These are phyloP conservation scores for Cymbopogon citratus DNA, from an alignment of 176 grass and related monocot genomes.

Conservation along the genomic window DNA sequence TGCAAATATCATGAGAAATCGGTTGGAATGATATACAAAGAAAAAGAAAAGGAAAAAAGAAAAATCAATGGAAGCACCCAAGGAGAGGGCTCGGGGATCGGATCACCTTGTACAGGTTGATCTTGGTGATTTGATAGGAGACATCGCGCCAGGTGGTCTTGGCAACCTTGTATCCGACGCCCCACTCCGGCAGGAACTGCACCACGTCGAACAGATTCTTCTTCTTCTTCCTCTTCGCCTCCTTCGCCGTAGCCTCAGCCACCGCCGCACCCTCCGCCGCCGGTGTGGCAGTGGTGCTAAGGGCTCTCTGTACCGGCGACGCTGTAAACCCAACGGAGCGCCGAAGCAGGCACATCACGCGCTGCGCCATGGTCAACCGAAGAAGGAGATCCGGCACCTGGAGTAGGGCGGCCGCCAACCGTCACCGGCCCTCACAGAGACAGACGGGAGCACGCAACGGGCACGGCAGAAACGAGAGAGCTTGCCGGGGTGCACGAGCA, in stretches of 20 bases:
- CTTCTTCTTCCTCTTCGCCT: slow-evolving; percentile 54
- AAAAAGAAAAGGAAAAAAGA: background rate
- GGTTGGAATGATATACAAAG: background rate
- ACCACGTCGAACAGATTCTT: slow-evolving; percentile 91
- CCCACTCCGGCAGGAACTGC: slow-evolving; percentile 85
- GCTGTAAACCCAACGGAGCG: slow-evolving; percentile 5
- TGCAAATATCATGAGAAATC: background rate
- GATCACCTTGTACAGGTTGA: slow-evolving; percentile 91
- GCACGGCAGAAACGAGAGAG: too few relatives aligned
- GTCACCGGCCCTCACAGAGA: background rate
- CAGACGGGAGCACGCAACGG: background rate
- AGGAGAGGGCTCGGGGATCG: background rate
- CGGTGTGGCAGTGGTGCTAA: slow-evolving; percentile 16
- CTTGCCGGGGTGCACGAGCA: too few relatives aligned
- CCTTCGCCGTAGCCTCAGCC: slow-evolving; percentile 19
- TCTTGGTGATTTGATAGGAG: slow-evolving; percentile 83
- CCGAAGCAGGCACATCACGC: slow-evolving; percentile 24
- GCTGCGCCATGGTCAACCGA: slow-evolving; percentile 21
- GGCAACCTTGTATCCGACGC: slow-evolving; percentile 81
- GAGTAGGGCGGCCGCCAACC: background rate
- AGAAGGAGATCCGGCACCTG: background rate
- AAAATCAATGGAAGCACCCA: background rate
- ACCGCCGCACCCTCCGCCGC: background rate
- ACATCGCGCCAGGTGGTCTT: slow-evolving; percentile 92
- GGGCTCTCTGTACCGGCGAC: slow-evolving; percentile 18